Base-by-base conservation (phyloP, 169 alveolate species). In the Eimeria acervulina region DNA sequence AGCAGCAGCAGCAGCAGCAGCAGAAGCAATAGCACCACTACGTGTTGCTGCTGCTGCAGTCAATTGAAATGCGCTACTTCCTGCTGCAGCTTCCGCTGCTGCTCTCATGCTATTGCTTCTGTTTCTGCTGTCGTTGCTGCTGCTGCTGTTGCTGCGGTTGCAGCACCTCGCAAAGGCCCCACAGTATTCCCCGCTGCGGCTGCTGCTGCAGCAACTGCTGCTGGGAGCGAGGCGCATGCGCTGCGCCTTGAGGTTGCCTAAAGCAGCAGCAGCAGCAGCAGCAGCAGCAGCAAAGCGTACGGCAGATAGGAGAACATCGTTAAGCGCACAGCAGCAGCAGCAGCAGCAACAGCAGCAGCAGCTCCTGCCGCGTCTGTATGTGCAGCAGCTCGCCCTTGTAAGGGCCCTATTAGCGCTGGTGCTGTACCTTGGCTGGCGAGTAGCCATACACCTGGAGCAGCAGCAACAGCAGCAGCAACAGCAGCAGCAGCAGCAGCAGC, bases 141-240 rank as follows among this genome's bases (percentile, higher is more conserved):
- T 23, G 31, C 28, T 51, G 66, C 38, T 51, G 66, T n/a, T 36
- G 66, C 51, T 81, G 66, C 15, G 66, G 59, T 21, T 78, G 63
- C 89, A 78, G 89, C 59, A 78, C 28, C 66, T 78, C 5, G 89
- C 44, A 59, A 51, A 38, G 33, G 63, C 61, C 36, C 89, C 89
- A 6, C 66, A 78, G 10, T 15, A 40, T 13, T 78, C 89, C 47
- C 63, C 66, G 10, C 89, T 78, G 55, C 89, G 59, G 15, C 63
- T 33, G n/a, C 61, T 78, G 66, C 89, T 78, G 59, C 66, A 78
- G 89, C 89, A 78, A 63, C 89, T 78, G 89, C 89, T 78, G 89
- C 59, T 38, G 61, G 59, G 89, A 26, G 89, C 89, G 66, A 23
- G 63, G 8, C 28, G 89, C 66, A 78, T 78, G 89, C 89, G 89